A percentile compares a stretch with the other conserved stretches of the same genome.
Conservation (phyloP, 805 yeast genomes). For the Zygosaccharomyces siamensis region DNA sequence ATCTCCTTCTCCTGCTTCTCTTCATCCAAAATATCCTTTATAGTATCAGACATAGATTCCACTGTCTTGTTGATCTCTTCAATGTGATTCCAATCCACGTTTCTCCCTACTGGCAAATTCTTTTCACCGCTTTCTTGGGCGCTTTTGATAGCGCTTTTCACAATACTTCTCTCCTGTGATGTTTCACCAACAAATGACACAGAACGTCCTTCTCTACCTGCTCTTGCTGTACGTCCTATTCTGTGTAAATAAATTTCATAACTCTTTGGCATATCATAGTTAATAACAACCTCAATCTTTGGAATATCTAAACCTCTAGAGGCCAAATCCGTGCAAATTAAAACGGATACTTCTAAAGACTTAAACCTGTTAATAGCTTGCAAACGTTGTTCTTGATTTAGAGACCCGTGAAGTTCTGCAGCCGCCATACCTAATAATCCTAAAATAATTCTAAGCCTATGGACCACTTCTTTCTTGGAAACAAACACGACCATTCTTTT, state of each 20-base stretch:
- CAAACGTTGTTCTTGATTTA: conserved; percentile 90
- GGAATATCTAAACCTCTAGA: conserved; percentile 99
- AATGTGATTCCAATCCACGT: conserved; percentile 84
- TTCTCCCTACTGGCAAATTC: conserved; percentile 73
- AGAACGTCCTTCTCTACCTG: conserved; percentile 92
- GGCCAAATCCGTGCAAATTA: conserved; percentile 95
- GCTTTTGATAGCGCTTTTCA: conserved; percentile 81
- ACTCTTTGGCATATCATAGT: conserved; percentile 92
- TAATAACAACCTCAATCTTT: conserved; percentile 89
- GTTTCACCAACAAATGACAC: conserved; percentile 92
- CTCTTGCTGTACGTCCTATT: conserved; percentile 99
- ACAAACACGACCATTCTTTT: conserved; percentile 86
- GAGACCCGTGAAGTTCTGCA: conserved; percentile 76
- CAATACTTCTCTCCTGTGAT: conserved; percentile 79
- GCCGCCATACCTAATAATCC: conserved; percentile 75
- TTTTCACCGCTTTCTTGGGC: conserved; percentile 44
- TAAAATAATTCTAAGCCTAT: conserved; percentile 67
- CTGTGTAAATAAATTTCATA: conserved; percentile 91
- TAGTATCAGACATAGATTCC: conserved; percentile 51
- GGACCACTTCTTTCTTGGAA: conserved; percentile 87
- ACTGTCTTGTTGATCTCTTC: conserved; percentile 62
- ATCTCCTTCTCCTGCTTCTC: conserved; percentile 87
- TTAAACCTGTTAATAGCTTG: conserved; percentile 78
- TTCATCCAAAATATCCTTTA: conserved; percentile 77
- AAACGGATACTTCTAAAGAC: conserved; percentile 73